A percentile compares a stretch with the other conserved stretches of the same genome.
These are phyloP conservation scores for Schizophyllum commune DNA, from an alignment of 1,284 basidiomycete genomes.

Conservation along the genomic window DNA sequence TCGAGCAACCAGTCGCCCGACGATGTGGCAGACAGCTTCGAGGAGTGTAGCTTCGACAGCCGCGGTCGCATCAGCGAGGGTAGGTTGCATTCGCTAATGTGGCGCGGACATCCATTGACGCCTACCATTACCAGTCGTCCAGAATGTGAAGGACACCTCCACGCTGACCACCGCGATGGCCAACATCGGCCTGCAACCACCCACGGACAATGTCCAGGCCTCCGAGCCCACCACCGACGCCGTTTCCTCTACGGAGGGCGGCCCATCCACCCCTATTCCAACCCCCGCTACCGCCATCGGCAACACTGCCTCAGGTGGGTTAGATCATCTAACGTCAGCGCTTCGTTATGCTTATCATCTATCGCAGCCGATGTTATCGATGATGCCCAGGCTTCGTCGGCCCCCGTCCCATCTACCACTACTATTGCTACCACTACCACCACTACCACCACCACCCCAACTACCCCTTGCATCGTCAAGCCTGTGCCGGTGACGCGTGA, in stretches of 20 bases:
- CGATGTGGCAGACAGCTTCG: too few species aligned
- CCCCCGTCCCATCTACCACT: not conserved
- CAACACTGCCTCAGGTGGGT: not conserved
- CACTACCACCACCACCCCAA: not conserved
- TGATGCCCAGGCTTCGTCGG: not conserved
- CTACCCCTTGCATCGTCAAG: too few species aligned
- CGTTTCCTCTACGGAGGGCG: not conserved
- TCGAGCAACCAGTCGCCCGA: too few species aligned
- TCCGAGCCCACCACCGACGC: not conserved
- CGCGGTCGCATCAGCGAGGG: too few species aligned
- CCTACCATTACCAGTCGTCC: too few species aligned
- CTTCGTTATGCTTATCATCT: not conserved
- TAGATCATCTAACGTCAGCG: not conserved
- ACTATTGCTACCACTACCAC: not conserved
- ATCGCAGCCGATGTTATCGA: not conserved
- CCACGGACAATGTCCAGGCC: not conserved
- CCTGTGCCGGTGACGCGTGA: too few species aligned
- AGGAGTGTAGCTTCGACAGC: too few species aligned
- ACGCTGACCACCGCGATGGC: too few species aligned
- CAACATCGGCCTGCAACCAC: too few species aligned
- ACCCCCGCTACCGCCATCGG: not conserved
- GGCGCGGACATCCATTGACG: too few species aligned
- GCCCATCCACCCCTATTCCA: not conserved
- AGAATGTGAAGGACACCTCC: too few species aligned
- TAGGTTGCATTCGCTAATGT: too few species aligned